These are phyloP conservation scores for Letharia columbiana DNA, from an alignment of 495 filamentous ascomycete genomes.

Conservation along the genomic window DNA sequence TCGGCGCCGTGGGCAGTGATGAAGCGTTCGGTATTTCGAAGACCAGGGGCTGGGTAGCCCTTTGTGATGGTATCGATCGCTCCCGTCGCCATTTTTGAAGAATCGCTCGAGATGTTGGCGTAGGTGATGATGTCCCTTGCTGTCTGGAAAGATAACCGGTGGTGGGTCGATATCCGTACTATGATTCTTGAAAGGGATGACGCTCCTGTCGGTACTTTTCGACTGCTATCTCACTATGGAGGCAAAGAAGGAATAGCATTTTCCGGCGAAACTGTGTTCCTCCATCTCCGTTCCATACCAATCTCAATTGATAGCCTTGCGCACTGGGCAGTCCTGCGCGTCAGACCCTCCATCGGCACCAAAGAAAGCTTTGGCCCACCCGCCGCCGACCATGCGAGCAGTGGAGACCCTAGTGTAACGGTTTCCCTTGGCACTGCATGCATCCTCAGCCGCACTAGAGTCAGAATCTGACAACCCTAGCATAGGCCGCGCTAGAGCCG, in stretches of 20 bases:
- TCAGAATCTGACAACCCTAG: background rate
- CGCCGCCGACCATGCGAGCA: background rate
- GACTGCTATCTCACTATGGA: background rate
- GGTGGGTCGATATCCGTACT: background rate
- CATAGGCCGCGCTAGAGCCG: background rate
- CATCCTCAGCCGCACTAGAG: background rate
- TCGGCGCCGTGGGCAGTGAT: constrained; percentile 33
- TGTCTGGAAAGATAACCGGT: background rate
- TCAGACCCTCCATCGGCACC: background rate
- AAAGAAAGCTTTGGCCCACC: background rate
- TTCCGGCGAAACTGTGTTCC: background rate
- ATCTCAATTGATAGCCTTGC: background rate
- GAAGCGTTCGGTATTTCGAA: constrained; percentile 21
- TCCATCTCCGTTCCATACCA: background rate
- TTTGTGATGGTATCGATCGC: constrained; percentile 1
- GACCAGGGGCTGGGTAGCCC: constrained; percentile 6
- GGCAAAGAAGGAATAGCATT: background rate
- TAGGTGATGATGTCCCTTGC: too few relatives aligned
- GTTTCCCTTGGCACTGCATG: background rate
- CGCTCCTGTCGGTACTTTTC: background rate
- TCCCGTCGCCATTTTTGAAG: background rate
- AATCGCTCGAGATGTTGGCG: too few relatives aligned
- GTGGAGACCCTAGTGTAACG: background rate
- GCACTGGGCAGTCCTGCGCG: too few relatives aligned
- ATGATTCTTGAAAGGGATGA: background rate